phyloP scores from a whole-genome alignment of 192 early-diverging fungal genomes.

The Coemansia sp. region DNA sequence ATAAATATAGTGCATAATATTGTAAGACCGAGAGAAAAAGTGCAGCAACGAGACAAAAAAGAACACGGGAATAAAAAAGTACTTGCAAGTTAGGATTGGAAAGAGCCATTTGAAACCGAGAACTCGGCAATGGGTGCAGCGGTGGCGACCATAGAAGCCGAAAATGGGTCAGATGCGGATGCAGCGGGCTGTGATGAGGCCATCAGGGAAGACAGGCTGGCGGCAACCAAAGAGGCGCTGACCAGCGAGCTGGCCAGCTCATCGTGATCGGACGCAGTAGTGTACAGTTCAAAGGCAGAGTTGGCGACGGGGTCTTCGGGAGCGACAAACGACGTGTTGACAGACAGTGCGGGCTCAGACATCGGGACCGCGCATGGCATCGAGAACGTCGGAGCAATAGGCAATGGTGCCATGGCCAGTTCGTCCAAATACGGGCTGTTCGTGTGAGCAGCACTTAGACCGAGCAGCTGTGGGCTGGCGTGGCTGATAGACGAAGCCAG shows the following conservation, averaged over 20 bases:
- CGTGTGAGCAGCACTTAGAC: slow-evolving; percentile 7
- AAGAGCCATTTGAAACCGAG: not conserved
- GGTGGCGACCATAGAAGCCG: not conserved
- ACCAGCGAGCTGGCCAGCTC: slow-evolving; percentile 33
- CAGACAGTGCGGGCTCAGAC: slow-evolving; percentile 3
- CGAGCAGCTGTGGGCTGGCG: slow-evolving; percentile 12
- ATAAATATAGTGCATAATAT: not conserved
- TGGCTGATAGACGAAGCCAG: slow-evolving; percentile 15
- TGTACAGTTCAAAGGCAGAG: slow-evolving; percentile 38
- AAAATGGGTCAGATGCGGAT: not conserved
- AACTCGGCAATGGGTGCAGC: slow-evolving; percentile 6
- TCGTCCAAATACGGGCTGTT: slow-evolving; percentile 31
- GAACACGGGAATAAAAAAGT: not conserved
- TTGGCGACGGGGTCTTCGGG: slow-evolving; percentile 4
- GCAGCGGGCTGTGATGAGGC: slow-evolving; percentile 11
- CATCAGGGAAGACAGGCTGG: slow-evolving; percentile 38
- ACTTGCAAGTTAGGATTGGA: slow-evolving; percentile 2
- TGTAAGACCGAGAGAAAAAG: not conserved
- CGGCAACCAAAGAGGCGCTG: slow-evolving; percentile 32
- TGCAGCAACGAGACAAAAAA: not conserved
- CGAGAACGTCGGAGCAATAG: slow-evolving; percentile 27
- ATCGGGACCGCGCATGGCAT: slow-evolving; percentile 7
- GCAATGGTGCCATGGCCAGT: slow-evolving; percentile 36
- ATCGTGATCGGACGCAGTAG: slow-evolving; percentile 26
- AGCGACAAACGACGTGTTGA: slow-evolving; percentile 21